Evolutionary conservation across 371 early-diverging fungal species (phyloP).

Genomic region (Syncephalis fuscata): DNA sequence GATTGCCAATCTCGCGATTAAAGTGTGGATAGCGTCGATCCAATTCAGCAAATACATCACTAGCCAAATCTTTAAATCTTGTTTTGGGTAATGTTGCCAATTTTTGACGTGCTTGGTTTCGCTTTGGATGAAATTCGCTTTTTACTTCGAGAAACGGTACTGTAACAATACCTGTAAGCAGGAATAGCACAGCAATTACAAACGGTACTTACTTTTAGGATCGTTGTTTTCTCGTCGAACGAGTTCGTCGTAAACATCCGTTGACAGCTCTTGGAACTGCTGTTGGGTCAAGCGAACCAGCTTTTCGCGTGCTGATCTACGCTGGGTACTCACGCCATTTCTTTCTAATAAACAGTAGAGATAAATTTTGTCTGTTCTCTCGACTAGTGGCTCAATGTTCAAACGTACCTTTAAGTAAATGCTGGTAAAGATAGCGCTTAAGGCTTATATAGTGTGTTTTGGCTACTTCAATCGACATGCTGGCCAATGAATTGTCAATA

Average conservation of each 20-base stretch:
- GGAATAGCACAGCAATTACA: neutral
- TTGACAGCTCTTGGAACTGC: conserved; percentile 88
- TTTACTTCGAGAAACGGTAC: conserved; percentile 74
- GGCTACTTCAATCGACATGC: conserved; percentile 14
- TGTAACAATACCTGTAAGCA: too few relatives aligned
- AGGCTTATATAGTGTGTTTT: conserved; percentile 15
- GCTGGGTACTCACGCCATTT: conserved; percentile 27
- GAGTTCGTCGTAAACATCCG: conserved; percentile 92
- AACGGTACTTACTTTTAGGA: conserved; percentile 26
- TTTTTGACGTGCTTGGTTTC: conserved; percentile 95
- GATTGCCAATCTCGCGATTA: neutral
- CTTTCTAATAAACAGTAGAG: conserved; percentile 10
- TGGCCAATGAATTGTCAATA: neutral
- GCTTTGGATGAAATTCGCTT: conserved; percentile 80
- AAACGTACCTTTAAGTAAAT: conserved; percentile 15
- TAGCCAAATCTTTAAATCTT: conserved; percentile 81
- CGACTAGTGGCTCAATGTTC: neutral
- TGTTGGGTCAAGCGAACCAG: conserved; percentile 55
- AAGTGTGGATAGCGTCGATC: neutral
- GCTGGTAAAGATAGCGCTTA: conserved; percentile 15
- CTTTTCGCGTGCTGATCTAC: conserved; percentile 67
- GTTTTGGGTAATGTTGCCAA: conserved; percentile 71
- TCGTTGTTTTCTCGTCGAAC: conserved; percentile 44
- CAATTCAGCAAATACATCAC: conserved; percentile 49
- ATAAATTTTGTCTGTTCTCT: neutral